phyloP scores from a whole-genome alignment of 2,329 filamentous ascomycete genomes.

The Metarhizium sp. region DNA sequence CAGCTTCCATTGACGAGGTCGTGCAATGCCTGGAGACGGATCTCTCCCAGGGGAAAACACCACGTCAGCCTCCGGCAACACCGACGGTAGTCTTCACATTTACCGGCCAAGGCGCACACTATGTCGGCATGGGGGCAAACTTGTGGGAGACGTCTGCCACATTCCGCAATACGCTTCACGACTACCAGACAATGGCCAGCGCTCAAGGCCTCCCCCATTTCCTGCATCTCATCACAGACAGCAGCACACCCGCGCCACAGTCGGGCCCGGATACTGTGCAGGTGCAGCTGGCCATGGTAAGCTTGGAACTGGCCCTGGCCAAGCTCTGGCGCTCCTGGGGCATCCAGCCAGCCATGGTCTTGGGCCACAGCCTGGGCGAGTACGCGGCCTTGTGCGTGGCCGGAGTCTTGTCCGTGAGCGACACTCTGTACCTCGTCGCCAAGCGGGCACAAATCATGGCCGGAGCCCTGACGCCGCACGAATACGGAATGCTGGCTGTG shows the following conservation, averaged over 20 bases:
- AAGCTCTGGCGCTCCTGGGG: conserved; percentile 44
- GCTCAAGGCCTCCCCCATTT: background rate
- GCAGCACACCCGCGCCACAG: background rate
- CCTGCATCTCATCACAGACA: background rate
- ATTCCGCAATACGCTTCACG: background rate
- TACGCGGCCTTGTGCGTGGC: conserved; percentile 49
- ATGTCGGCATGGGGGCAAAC: background rate
- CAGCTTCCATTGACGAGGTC: background rate
- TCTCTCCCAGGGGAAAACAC: background rate
- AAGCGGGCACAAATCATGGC: conserved; percentile 37
- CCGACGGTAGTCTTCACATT: background rate
- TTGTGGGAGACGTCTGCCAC: background rate
- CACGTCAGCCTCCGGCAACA: background rate
- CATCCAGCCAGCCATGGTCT: conserved; percentile 43
- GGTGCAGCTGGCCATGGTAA: conserved; percentile 43
- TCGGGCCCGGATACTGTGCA: background rate
- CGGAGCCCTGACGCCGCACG: background rate
- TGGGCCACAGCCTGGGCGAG: conserved; percentile 43
- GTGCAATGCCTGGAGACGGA: background rate
- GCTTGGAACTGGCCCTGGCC: conserved; percentile 48
- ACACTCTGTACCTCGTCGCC: conserved; percentile 66
- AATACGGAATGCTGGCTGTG: background rate
- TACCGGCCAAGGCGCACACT: background rate
- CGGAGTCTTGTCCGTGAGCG: conserved; percentile 60
- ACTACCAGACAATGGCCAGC: background rate